These are phyloP conservation scores for Pythium aphanidermatum DNA, from an alignment of 352 stramenopile genomes.

Conservation along the genomic window DNA sequence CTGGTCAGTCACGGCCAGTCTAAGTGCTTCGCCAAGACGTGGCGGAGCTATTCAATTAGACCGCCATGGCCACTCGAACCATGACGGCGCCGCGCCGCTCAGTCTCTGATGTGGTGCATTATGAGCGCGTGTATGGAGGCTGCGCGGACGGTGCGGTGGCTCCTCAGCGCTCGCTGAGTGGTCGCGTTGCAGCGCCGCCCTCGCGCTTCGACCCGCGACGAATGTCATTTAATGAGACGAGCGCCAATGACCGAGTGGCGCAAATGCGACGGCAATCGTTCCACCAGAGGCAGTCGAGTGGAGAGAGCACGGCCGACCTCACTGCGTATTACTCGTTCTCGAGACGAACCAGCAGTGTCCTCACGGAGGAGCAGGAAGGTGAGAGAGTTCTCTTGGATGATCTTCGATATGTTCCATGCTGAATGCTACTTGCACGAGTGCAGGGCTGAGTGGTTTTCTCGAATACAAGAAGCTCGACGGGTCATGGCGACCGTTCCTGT, in stretches of 20 bases:
- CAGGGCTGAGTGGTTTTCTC: conserved; percentile 47
- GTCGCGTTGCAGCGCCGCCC: not conserved
- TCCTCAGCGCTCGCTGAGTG: conserved; percentile 6
- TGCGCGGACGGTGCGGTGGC: no score
- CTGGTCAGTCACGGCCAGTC: no score
- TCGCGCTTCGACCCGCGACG: conserved; percentile 1
- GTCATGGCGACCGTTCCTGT: conserved; percentile 68
- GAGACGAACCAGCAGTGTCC: conserved; percentile 33
- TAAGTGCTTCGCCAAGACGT: no score
- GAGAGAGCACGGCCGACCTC: conserved; percentile 32
- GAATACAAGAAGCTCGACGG: conserved; percentile 70
- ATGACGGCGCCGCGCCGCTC: no score
- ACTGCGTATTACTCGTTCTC: conserved; percentile 66
- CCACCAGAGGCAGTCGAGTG: conserved; percentile 9
- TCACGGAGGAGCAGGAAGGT: conserved; percentile 33
- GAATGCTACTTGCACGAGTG: not conserved
- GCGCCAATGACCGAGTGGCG: not conserved
- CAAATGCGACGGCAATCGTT: conserved; percentile 4
- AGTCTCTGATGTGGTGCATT: no score
- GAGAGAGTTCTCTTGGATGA: not conserved
- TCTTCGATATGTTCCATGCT: not conserved
- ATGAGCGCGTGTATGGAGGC: no score
- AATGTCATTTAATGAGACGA: conserved; percentile 8
- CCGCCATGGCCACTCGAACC: no score
- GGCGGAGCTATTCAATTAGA: no score